Evolutionary conservation across 1,284 basidiomycete genomes (phyloP), one percentile per base, ranked within the genome.

Genomic region (Ceratobasidium theobromae): DNA sequence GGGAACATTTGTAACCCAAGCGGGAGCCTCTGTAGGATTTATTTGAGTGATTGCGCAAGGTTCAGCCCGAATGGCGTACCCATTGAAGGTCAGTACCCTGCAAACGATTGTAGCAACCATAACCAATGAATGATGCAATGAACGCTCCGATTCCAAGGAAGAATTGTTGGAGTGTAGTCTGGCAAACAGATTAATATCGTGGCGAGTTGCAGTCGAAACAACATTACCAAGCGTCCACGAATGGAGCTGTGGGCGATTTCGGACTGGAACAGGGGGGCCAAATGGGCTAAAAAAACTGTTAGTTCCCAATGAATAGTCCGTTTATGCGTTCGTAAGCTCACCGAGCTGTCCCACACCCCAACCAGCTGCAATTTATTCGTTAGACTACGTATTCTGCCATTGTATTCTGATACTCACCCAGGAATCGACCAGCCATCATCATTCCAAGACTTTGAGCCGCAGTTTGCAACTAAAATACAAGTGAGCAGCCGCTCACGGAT

Each of bases 161-260:
- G 71, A 81, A 79, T 72, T 86, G 84, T 74, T 86, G 85, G 25
- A 86, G 76, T 1, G 85, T 85, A 1, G 83, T 85, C 46, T 67
- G 28, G 35, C 3, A 16, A 5, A 53, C 18, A 18, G 3, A n/a
- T 41, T 23, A 38, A 40, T 23, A 12, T 23, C 16, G 0, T 66
- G 51, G 25, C n/a, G 21, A 2, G 12, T 11, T 18, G 43, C n/a
- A n/a, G 14, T 52, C 33, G 12, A 23, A 21, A 4, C 55, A 23
- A n/a, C n/a, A n/a, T n/a, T 38, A 60, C 55, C 41, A 86, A 76
- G 32, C 83, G 77, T 18, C 85, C 86, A 28, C 86, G 79, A 58
- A 84, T 84, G 71, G 82, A 82, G 0, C 85, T 84, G 68, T 85
- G 84, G 1, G 85, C 83, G 65, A 87, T 86, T 75, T 87, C 54